A percentile compares a stretch with the other conserved stretches of the same genome.
Evolutionary conservation across 139 green algal genomes (phyloP).

Genomic region (Choricystis sp.): DNA sequence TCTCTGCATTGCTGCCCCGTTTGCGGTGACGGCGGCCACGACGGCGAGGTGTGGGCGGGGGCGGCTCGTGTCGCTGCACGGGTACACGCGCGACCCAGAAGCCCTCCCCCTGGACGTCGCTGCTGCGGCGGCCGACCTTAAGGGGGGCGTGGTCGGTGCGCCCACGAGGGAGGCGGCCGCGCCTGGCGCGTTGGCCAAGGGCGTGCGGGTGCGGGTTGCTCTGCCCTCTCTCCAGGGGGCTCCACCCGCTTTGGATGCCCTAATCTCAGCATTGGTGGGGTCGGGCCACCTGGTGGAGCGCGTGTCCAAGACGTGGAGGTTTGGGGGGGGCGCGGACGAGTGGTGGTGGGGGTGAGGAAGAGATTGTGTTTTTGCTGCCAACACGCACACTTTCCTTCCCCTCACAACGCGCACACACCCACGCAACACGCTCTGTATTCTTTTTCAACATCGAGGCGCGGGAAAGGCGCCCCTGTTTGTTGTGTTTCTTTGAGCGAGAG

Average conservation of each 20-base stretch:
- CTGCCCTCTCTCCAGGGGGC: neutral
- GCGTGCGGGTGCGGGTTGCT: neutral
- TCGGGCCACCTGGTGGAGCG: neutral
- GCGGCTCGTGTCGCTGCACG: neutral
- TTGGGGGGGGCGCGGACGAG: too few species aligned
- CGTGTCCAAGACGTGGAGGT: neutral
- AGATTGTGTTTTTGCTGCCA: too few species aligned
- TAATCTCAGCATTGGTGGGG: neutral
- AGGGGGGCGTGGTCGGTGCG: neutral
- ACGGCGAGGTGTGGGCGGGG: too few species aligned
- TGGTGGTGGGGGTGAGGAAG: too few species aligned
- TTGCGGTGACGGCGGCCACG: neutral
- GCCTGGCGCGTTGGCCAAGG: neutral
- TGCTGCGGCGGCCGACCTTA: neutral
- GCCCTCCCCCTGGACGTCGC: neutral
- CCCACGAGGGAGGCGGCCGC: neutral
- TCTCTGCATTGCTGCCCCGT: neutral
- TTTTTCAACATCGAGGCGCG: too few species aligned
- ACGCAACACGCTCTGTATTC: too few species aligned
- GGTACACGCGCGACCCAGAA: neutral
- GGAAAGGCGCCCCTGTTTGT: too few species aligned
- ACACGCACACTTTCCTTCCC: too few species aligned
- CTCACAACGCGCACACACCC: too few species aligned
- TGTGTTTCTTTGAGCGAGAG: too few species aligned
- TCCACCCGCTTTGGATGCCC: neutral